Conservation (phyloP, 306 rosid genomes). For the Cajanus cajan region DNA sequence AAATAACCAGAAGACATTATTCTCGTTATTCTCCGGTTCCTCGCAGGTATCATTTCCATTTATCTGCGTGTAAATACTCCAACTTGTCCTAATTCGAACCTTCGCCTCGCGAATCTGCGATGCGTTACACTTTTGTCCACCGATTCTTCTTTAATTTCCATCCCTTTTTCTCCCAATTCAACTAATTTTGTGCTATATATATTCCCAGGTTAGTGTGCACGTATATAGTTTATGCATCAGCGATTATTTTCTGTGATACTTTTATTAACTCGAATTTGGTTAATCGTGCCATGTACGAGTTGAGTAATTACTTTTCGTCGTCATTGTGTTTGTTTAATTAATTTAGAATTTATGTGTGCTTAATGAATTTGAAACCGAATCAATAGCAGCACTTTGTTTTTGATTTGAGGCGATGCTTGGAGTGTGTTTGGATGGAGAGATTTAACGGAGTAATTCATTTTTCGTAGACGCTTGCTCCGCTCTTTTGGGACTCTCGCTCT, state of each 20-base stretch:
- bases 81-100: constrained; percentile 25
- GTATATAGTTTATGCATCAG: neutral
- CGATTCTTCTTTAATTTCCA: neutral
- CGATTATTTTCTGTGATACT: neutral
- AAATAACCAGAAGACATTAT: neutral
- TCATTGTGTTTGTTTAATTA: neutral
- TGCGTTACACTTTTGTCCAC: constrained; percentile 36
- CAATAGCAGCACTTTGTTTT: neutral
- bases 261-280: constrained; percentile 12
- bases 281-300: neutral
- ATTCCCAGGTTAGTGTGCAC: constrained; percentile 24
- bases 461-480: no score
- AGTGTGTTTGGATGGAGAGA: no score
- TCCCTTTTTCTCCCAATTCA: constrained; percentile 18
- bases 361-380: constrained; percentile 5
- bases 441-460: no score
- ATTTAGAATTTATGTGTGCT: constrained; percentile 8
- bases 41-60: constrained; percentile 28
- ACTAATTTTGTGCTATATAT: constrained; percentile 23
- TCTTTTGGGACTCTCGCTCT: no score
- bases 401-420: neutral
- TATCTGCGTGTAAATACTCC: constrained; percentile 28
- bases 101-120: constrained; percentile 26
- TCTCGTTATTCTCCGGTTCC: constrained; percentile 21
- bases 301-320: neutral